phyloP scores from a whole-genome alignment of 257 asterid species.

The Scutellaria galericulata region DNA sequence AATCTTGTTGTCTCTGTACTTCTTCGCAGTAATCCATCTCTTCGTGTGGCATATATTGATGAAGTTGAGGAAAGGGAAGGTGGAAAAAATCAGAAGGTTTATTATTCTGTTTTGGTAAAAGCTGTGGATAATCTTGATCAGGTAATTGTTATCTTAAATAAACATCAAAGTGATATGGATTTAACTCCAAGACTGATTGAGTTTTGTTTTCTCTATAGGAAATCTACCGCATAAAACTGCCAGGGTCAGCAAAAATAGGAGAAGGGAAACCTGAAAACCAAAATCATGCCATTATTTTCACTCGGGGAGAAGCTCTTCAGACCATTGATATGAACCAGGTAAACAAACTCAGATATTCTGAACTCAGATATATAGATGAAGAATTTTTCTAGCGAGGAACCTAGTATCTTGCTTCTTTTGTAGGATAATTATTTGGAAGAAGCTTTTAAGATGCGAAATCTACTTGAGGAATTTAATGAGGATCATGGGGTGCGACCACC shows the following conservation, averaged over 20 bases:
- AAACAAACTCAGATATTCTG: conserved; percentile 34
- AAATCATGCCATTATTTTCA: conserved; percentile 79
- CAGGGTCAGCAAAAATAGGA: conserved; percentile 82
- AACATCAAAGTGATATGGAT: conserved; percentile 19
- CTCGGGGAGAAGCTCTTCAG: conserved; percentile 91
- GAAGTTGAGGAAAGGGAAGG: conserved; percentile 80
- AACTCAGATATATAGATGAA: neutral
- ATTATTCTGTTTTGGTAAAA: conserved; percentile 79
- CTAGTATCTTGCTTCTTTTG: conserved; percentile 30
- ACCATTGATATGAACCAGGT: conserved; percentile 96
- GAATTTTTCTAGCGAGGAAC: conserved; percentile 6
- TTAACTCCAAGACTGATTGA: conserved; percentile 33
- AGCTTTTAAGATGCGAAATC: conserved; percentile 83
- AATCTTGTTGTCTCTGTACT: conserved; percentile 27
- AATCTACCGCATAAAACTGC: conserved; percentile 84
- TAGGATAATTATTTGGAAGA: conserved; percentile 87
- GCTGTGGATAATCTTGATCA: conserved; percentile 89
- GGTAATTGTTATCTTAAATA: conserved; percentile 45
- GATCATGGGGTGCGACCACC: conserved; percentile 89
- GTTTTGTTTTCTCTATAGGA: conserved; percentile 53
- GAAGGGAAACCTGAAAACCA: conserved; percentile 95
- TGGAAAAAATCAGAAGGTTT: conserved; percentile 66
- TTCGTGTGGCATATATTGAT: conserved; percentile 87
- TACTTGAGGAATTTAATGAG: conserved; percentile 82
- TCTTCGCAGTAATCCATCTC: conserved; percentile 76